A percentile compares a stretch with the other conserved stretches of the same genome.
Evolutionary conservation across 768 basidiomycete species (phyloP).

Genomic region (Gloeopeniophorella convolvens): DNA sequence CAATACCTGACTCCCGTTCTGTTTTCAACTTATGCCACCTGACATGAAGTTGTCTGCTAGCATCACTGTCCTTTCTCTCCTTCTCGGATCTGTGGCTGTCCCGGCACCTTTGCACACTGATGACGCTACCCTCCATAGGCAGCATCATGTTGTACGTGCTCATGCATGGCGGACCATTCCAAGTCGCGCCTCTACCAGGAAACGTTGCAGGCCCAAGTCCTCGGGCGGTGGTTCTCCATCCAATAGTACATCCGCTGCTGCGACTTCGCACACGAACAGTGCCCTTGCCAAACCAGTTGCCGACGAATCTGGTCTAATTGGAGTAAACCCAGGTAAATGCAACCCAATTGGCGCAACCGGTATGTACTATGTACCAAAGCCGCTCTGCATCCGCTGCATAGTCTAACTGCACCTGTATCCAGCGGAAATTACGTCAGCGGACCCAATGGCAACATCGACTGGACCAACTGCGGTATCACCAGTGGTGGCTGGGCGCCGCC

Average conservation of each 20-base stretch:
- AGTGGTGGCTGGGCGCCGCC: constrained; percentile 68
- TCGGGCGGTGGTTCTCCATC: neutral
- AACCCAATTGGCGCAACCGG: constrained; percentile 6
- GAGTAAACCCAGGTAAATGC: neutral
- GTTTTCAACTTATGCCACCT: neutral
- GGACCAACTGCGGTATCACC: constrained; percentile 71
- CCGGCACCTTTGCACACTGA: constrained; percentile 5
- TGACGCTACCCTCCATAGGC: neutral
- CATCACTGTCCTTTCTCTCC: constrained; percentile 3
- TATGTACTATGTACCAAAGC: neutral
- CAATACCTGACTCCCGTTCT: neutral
- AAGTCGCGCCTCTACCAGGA: neutral
- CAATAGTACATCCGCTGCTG: neutral
- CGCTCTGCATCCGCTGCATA: neutral
- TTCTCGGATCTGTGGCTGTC: neutral
- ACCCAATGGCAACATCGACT: constrained; percentile 67
- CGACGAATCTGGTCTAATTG: neutral
- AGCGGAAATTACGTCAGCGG: constrained; percentile 51
- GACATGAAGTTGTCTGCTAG: constrained; percentile 10
- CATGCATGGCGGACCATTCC: neutral
- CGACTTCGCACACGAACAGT: neutral
- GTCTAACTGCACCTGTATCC: neutral
- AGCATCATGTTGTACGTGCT: neutral
- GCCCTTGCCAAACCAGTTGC: neutral
- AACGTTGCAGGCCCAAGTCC: neutral